phyloP scores from a whole-genome alignment of 2,329 filamentous ascomycete genomes.

The Pseudogymnoascus sp. region DNA sequence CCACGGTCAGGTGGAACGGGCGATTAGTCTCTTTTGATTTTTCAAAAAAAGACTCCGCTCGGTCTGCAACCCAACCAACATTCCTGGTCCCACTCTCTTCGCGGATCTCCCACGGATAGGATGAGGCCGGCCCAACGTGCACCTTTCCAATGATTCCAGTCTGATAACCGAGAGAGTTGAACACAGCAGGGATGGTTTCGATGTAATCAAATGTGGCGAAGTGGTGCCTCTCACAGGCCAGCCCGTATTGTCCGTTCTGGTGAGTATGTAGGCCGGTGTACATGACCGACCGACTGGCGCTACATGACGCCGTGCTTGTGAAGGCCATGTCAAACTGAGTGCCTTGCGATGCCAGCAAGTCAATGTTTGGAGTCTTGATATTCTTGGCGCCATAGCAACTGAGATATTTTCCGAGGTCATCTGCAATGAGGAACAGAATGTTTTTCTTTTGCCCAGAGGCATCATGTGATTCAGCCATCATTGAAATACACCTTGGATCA shows the following conservation, averaged over 20 bases:
- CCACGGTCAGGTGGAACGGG: slow-evolving; percentile 39
- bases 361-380: slow-evolving; percentile 34
- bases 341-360: slow-evolving; percentile 31
- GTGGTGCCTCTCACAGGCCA: slow-evolving; percentile 30
- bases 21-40: slow-evolving; percentile 23
- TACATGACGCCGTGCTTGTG: slow-evolving; percentile 40
- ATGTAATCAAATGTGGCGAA: slow-evolving; percentile 38
- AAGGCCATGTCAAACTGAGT: slow-evolving; percentile 33
- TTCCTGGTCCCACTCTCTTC: slow-evolving; percentile 36
- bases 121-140: slow-evolving; percentile 34
- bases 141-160: slow-evolving; percentile 42
- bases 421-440: slow-evolving; percentile 34
- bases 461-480: background rate
- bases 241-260: slow-evolving; percentile 40
- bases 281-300: slow-evolving; percentile 37
- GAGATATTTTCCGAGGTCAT: slow-evolving; percentile 34
- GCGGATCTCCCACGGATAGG: slow-evolving; percentile 36
- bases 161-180: slow-evolving; percentile 33
- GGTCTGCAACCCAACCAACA: slow-evolving; percentile 33
- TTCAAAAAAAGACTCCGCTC: slow-evolving; percentile 32
- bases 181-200: slow-evolving; percentile 32
- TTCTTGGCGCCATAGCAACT: slow-evolving; percentile 29
- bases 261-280: slow-evolving; percentile 43
- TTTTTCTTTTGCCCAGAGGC: slow-evolving; percentile 21
- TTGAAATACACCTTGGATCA: background rate